Evolutionary conservation across 2,329 filamentous ascomycete species (phyloP), one percentile per base, ranked within the genome.

Genomic region (Myriosclerotinia curreyana): DNA sequence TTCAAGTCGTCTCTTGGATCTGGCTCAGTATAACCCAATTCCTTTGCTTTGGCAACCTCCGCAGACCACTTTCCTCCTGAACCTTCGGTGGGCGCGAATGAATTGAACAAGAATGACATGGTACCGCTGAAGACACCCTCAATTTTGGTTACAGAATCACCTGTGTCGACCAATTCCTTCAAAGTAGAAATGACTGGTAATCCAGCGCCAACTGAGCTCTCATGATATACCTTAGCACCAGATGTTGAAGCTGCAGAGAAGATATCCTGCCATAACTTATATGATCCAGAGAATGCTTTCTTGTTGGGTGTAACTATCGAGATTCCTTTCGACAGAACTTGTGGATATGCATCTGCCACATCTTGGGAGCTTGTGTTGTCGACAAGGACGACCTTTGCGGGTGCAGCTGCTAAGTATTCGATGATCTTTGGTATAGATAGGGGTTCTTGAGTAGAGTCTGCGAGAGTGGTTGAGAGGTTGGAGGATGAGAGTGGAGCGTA

Each of bases 31-130:
- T 96, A 99, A 28, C 95, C 95, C 55, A 96, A 82, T 66, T 92
- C 86, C 81, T 97, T 96, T 64, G 95, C 95, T 77, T 94, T 92
- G 74, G 86, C 87, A 42, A 99, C 95, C 75, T 96, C 93, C 56
- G 89, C 89, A 51, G 91, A 95, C 89, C 96, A 99, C 73, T 88
- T 87, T 60, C 91, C 91, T 42, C 90, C 90, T 28, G 82, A 80
- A 6, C 89, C 89, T 58, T 86, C 84, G 3, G 88, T 87, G 0
- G 95, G 95, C 56, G 93, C 92, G 76, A 98, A 99, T 28, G 87
- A 93, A 82, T 98, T 98, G 86, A 99, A 98, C 49, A 99, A 83
- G 82, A 97, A 99, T 48, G 91, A 96, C 86, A 99, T 94, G 63
- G 95, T 99, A 68, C 95, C 95, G 67, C 91, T 96, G 79, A 99